These are phyloP conservation scores for Pisolithus microcarpus DNA, from an alignment of 768 basidiomycete genomes.

Conservation along the genomic window DNA sequence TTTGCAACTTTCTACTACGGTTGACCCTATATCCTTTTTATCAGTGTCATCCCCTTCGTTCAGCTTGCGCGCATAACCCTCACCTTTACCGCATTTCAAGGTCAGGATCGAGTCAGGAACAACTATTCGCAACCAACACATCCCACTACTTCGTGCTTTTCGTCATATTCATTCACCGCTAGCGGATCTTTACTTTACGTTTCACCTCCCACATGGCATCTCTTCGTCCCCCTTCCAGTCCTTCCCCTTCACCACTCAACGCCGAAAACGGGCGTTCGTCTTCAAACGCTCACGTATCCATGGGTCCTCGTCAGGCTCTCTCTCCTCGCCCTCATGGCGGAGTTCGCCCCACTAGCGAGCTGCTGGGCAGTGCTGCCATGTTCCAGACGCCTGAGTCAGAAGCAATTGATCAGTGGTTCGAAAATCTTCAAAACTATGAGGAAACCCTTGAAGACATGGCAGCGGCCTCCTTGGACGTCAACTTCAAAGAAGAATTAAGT, in stretches of 20 bases:
- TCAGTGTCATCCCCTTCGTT: conserved; percentile 10
- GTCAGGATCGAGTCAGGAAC: conserved; percentile 19
- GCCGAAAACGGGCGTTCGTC: conserved; percentile 48
- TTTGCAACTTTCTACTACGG: conserved; percentile 14
- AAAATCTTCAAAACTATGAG: conserved; percentile 95
- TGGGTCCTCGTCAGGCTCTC: conserved; percentile 66
- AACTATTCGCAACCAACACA: conserved; percentile 20
- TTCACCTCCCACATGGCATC: conserved; percentile 45
- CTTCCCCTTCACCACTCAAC: conserved; percentile 63
- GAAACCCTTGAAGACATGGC: conserved; percentile 98
- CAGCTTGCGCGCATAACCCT: conserved; percentile 8
- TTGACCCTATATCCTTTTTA: conserved; percentile 9
- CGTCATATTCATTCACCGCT: conserved; percentile 19
- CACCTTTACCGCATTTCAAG: conserved; percentile 27
- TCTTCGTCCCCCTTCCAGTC: conserved; percentile 70
- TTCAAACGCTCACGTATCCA: conserved; percentile 61
- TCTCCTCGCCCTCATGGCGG: conserved; percentile 61
- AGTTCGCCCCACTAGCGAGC: conserved; percentile 77
- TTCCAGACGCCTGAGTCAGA: conserved; percentile 93
- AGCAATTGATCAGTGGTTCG: conserved; percentile 98
- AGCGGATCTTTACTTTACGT: conserved; percentile 26
- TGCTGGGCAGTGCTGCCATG: conserved; percentile 66
- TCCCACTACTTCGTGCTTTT: conserved; percentile 13
- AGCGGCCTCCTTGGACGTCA: conserved; percentile 94
- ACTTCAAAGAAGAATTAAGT: conserved; percentile 97